These are phyloP conservation scores for Wickerhamiella allomyrinae DNA, from an alignment of 805 yeast species.

Conservation along the genomic window DNA sequence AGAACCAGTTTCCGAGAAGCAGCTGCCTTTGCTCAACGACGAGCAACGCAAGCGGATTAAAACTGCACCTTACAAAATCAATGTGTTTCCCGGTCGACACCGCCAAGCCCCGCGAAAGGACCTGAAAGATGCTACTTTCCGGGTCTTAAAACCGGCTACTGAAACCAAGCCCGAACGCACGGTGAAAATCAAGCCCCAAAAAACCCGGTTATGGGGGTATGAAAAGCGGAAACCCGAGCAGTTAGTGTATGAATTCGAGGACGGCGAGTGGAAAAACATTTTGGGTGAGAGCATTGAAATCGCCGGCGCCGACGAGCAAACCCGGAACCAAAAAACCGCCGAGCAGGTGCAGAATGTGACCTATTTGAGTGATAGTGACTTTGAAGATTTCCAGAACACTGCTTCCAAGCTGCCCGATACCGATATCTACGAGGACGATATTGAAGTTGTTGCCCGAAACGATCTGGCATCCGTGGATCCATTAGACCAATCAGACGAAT, in stretches of 20 bases:
- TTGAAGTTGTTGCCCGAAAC: conserved; percentile 25
- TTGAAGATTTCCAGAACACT: conserved; percentile 16
- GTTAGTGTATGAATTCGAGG: conserved; percentile 44
- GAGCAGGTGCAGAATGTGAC: conserved; percentile 6
- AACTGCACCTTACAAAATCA: conserved; percentile 16
- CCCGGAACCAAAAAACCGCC: conserved; percentile 12
- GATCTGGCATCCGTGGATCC: no score
- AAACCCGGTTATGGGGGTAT: conserved; percentile 83
- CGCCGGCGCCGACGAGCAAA: conserved; percentile 24
- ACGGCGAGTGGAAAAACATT: conserved; percentile 69
- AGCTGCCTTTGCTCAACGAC: conserved; percentile 9
- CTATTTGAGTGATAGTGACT: conserved; percentile 19
- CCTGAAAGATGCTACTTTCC: conserved; percentile 41
- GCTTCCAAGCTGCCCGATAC: conserved; percentile 18
- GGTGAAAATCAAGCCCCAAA: conserved; percentile 44
- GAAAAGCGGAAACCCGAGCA: conserved; percentile 41
- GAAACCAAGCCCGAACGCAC: conserved; percentile 35
- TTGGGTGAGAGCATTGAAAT: conserved; percentile 64
- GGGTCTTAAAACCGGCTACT: conserved; percentile 27
- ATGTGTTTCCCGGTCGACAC: conserved; percentile 42
- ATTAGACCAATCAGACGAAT: no score
- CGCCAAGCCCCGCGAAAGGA: conserved; percentile 43
- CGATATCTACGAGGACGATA: conserved; percentile 33
- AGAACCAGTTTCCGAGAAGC: conserved; percentile 23
- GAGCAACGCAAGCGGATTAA: conserved; percentile 24